phyloP scores from a whole-genome alignment of 192 early-diverging fungal species.

The Coemansia sp. region DNA sequence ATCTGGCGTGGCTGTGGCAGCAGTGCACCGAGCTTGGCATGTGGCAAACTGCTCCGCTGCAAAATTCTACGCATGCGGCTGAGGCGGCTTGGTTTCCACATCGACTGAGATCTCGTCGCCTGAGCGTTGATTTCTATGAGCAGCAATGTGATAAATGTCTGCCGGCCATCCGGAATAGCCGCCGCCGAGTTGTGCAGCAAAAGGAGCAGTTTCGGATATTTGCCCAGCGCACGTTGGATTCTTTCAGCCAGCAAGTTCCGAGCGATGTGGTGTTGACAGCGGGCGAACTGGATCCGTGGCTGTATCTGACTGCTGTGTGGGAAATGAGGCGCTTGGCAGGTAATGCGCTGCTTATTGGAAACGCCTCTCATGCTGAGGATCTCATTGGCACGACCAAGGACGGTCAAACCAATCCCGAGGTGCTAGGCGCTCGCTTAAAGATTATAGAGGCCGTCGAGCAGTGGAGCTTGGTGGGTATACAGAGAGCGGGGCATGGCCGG shows the following conservation, averaged over 20 bases:
- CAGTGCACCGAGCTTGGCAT: slow-evolving; percentile 38
- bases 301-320: not conserved
- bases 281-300: slow-evolving; percentile 38
- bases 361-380: slow-evolving; percentile 32
- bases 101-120: slow-evolving; percentile 25
- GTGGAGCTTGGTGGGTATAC: slow-evolving; percentile 2
- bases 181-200: not conserved
- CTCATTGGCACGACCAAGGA: slow-evolving; percentile 2
- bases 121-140: slow-evolving; percentile 14
- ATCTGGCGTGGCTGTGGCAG: slow-evolving; percentile 38
- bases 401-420: not conserved
- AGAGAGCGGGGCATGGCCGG: not conserved
- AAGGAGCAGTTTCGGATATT: slow-evolving; percentile 15
- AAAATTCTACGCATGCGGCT: not conserved
- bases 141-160: slow-evolving; percentile 21
- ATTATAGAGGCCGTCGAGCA: slow-evolving; percentile 1
- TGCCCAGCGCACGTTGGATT: slow-evolving; percentile 5
- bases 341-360: slow-evolving; percentile 4
- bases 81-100: slow-evolving; percentile 2
- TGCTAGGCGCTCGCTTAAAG: not conserved
- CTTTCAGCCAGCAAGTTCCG: not conserved
- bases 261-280: slow-evolving; percentile 13
- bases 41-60: slow-evolving; percentile 44
- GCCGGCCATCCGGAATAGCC: not conserved
- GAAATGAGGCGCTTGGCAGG: not conserved